Conservation (phyloP, 139 green algal species). For the Monoraphidium neglectum region DNA sequence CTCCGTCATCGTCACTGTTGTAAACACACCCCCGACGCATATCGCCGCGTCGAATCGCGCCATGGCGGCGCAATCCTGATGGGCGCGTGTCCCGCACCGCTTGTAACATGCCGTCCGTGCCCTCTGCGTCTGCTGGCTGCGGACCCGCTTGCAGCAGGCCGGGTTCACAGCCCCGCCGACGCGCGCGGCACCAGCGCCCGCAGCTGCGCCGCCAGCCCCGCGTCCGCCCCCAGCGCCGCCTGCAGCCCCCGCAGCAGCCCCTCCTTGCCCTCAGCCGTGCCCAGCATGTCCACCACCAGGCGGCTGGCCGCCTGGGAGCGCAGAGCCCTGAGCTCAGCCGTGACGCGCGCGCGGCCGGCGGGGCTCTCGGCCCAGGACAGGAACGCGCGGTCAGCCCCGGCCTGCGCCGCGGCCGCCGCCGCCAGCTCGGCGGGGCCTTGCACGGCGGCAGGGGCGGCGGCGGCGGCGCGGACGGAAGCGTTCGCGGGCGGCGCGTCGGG, state of each 20-base stretch:
- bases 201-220: conserved; percentile 56
- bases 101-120: too few relatives aligned
- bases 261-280: conserved; percentile 61
- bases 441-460: background rate
- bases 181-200: conserved; percentile 34
- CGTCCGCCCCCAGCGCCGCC: conserved; percentile 48
- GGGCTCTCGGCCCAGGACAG: conserved; percentile 73
- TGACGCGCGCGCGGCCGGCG: conserved; percentile 56
- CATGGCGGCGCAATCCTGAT: too few relatives aligned
- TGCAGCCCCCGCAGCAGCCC: conserved; percentile 62
- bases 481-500: background rate
- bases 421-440: background rate
- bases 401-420: background rate
- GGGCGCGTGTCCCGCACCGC: too few relatives aligned
- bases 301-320: conserved; percentile 39
- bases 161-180: too few relatives aligned
- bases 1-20: too few relatives aligned
- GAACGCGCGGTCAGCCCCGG: conserved; percentile 58
- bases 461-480: background rate
- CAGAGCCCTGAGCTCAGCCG: conserved; percentile 69
- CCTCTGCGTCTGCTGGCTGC: too few relatives aligned
- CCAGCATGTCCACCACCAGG: conserved; percentile 44
- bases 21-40: too few relatives aligned
- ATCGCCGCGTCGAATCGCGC: too few relatives aligned
- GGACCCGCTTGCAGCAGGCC: too few relatives aligned